phyloP scores from a whole-genome alignment of 1,139 yeast species.

The Kurtzmaniella quercitrusa region DNA sequence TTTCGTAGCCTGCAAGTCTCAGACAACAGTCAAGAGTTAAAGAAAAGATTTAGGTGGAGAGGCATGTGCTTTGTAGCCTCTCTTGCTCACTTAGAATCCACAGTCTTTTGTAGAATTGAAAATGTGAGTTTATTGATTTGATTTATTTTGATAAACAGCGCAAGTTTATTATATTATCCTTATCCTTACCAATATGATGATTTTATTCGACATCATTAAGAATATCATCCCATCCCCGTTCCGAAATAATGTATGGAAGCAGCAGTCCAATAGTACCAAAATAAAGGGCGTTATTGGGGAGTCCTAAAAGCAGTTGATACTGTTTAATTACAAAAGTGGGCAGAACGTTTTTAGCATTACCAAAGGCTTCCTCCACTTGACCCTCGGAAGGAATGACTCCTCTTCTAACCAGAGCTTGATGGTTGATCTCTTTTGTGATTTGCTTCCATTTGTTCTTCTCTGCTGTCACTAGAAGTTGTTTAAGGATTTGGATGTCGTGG shows the following conservation, averaged over 20 bases:
- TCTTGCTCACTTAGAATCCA: background rate
- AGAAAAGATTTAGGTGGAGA: background rate
- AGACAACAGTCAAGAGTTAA: background rate
- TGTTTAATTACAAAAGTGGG: slow-evolving; percentile 46
- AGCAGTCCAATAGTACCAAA: slow-evolving; percentile 40
- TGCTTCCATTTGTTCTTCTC: slow-evolving; percentile 47
- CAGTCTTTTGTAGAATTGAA: background rate
- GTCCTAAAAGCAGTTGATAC: slow-evolving; percentile 37
- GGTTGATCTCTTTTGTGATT: slow-evolving; percentile 41
- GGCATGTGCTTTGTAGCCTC: background rate
- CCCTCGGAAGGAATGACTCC: slow-evolving; percentile 7
- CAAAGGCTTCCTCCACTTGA: slow-evolving; percentile 7
- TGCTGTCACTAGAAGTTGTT: slow-evolving; percentile 36
- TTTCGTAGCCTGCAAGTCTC: background rate
- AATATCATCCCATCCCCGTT: slow-evolving; percentile 38
- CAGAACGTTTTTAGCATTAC: slow-evolving; percentile 30
- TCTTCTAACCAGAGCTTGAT: slow-evolving; percentile 17
- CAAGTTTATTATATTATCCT: background rate
- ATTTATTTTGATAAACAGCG: background rate
- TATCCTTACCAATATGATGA: background rate
- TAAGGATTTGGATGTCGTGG: slow-evolving; percentile 36
- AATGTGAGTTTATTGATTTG: too few species aligned
- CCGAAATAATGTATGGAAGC: slow-evolving; percentile 37
- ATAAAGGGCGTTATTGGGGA: slow-evolving; percentile 35
- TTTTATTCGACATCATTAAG: slow-evolving; percentile 2